These are phyloP conservation scores for Polygonum maritimum DNA, from an alignment of 148 eudicot genomes.

Conservation along the genomic window DNA sequence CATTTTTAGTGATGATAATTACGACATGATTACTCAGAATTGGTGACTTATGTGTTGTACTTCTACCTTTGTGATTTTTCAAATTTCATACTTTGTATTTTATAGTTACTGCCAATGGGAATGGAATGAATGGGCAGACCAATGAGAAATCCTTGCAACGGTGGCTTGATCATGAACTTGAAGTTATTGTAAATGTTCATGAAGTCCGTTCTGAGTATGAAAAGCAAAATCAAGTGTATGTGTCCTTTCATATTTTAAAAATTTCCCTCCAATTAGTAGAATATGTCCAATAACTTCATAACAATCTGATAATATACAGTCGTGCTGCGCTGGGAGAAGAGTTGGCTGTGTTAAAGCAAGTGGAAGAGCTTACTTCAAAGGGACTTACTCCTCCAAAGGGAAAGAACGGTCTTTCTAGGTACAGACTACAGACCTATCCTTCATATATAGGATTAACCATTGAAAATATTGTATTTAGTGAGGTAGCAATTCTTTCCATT, in stretches of 20 bases:
- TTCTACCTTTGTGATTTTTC: constrained; percentile 8
- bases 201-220: constrained; percentile 96
- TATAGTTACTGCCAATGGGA: constrained; percentile 58
- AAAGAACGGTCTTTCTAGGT: constrained; percentile 88
- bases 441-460: background rate
- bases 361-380: constrained; percentile 78
- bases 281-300: background rate
- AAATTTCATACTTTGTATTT: constrained; percentile 19
- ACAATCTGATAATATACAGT: constrained; percentile 34
- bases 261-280: background rate
- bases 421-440: constrained; percentile 16
- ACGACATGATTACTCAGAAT: background rate
- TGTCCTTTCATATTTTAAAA: constrained; percentile 11
- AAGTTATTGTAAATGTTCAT: constrained; percentile 96
- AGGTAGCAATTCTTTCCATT: background rate
- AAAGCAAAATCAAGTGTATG: constrained; percentile 99
- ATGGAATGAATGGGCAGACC: constrained; percentile 82
- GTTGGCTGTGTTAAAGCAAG: constrained; percentile 84
- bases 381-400: constrained; percentile 90
- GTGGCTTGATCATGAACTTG: constrained; percentile 98
- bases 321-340: constrained; percentile 97
- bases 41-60: background rate
- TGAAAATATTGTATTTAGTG: background rate
- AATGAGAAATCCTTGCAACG: constrained; percentile 91
- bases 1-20: background rate